Evolutionary conservation across 2,329 filamentous ascomycete species (phyloP).

Genomic region (Neopestalotiopsis clavispora): DNA sequence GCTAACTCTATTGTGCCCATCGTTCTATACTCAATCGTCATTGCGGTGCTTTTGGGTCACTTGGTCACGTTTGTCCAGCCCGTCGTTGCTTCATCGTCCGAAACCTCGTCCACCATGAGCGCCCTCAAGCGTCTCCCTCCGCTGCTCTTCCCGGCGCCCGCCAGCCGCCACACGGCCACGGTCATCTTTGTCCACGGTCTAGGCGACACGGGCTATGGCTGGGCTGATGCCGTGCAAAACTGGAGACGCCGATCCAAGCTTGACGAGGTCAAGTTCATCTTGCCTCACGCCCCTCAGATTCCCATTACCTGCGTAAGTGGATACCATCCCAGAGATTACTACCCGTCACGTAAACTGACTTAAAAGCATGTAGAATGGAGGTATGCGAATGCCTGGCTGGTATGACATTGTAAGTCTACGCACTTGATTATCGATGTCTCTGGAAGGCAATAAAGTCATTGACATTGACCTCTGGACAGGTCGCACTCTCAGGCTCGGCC

Average conservation of each 20-base stretch:
- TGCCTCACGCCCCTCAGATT: slow-evolving; percentile 87
- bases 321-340: neutral
- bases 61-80: neutral
- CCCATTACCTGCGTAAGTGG: slow-evolving; percentile 80
- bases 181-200: slow-evolving; percentile 94
- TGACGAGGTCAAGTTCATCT: slow-evolving; percentile 89
- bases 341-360: slow-evolving; percentile 9
- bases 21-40: slow-evolving; percentile 1
- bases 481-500: slow-evolving; percentile 30
- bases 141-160: slow-evolving; percentile 32
- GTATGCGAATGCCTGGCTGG: slow-evolving; percentile 85
- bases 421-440: neutral
- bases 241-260: slow-evolving; percentile 82
- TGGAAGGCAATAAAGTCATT: neutral
- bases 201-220: slow-evolving; percentile 81
- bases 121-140: slow-evolving; percentile 31
- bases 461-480: slow-evolving; percentile 18
- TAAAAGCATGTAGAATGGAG: slow-evolving; percentile 62
- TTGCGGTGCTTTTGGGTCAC: slow-evolving; percentile 1
- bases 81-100: neutral
- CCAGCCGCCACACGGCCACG: slow-evolving; percentile 78
- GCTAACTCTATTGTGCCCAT: slow-evolving; percentile 4
- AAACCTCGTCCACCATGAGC: slow-evolving; percentile 23
- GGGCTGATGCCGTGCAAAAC: slow-evolving; percentile 84
- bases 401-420: slow-evolving; percentile 71